Evolutionary conservation across 164 flowering plant genomes (phyloP), one percentile per base, ranked within the genome.

Genomic region (Vitis labrusca): DNA sequence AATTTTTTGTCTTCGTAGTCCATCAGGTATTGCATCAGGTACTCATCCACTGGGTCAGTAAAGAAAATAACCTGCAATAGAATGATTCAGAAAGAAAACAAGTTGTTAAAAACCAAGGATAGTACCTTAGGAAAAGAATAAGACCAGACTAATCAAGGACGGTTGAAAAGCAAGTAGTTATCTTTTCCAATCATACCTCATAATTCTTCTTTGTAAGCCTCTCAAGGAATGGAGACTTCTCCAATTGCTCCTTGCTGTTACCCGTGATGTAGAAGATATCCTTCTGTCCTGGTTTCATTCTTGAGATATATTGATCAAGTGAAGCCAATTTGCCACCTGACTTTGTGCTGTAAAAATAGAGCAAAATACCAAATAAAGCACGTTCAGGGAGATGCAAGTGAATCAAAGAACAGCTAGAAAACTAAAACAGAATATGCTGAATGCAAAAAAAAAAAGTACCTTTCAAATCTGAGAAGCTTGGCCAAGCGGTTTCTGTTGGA

Each of bases 41-140:
- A 95, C 59, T 95, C 99, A 76, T 95, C 99, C 50, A 95, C 98
- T 13, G 99, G 98, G 80, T 95, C 99, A 0, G 98, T 93, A 85
- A 95, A 91, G 91, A 89, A 91, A 61, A 95, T 93, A 61, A 95
- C 99, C 99, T 94, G 87, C 73, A 78, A 73, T 8, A 56, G 51
- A 3, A 32, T 2, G 9, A 68, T 1, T 17, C 1, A 58, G 27
- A 65, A 29, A 30, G 32, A 9, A 66, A 37, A 15, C 1, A 50
- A 54, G 49, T 0, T 2, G 0, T 12, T 14, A 37, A 59, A 37
- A 57, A 51, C 8, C 14, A 65, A 23, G 0, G 62, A 23, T 13
- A 59, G 44, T 62, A 8, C 29, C 16, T 5, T 12, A 29, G 56
- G 47, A n/a, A 52, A 64, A 62, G 48, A 37, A 13, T 13, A 10